A percentile compares a stretch with the other conserved stretches of the same genome.
phyloP scores from a whole-genome alignment of 768 basidiomycete species.

The Chiua virens region DNA sequence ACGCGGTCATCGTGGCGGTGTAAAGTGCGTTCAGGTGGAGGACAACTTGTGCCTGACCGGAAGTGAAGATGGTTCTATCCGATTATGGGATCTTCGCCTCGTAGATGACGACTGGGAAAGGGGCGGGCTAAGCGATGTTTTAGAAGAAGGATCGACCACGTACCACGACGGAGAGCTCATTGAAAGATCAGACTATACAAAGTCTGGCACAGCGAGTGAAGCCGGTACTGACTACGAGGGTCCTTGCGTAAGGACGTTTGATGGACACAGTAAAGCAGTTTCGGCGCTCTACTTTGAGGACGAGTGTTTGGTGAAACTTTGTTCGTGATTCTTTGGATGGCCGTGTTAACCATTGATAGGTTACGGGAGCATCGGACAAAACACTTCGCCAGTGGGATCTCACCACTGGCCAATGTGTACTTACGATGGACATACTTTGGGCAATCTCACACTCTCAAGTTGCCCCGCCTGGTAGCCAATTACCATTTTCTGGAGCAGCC shows the following conservation, averaged over 20 bases:
- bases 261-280: conserved; percentile 92
- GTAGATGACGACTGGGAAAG: conserved; percentile 70
- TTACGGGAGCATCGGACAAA: conserved; percentile 97
- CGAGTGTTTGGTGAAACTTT: conserved; percentile 70
- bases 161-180: conserved; percentile 36
- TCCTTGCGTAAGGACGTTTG: conserved; percentile 68
- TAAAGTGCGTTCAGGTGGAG: conserved; percentile 93
- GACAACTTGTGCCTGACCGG: conserved; percentile 89
- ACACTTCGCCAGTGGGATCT: conserved; percentile 99
- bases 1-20: conserved; percentile 74
- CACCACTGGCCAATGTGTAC: conserved; percentile 93
- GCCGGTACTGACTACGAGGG: conserved; percentile 46
- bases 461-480: conserved; percentile 37
- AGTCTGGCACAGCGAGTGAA: conserved; percentile 38
- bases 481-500: conserved; percentile 52
- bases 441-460: conserved; percentile 88
- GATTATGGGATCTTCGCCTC: conserved; percentile 87
- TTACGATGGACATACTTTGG: conserved; percentile 99
- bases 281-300: conserved; percentile 96
- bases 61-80: conserved; percentile 79
- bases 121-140: conserved; percentile 59
- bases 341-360: conserved; percentile 47
- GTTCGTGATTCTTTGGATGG: not conserved
- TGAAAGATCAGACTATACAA: conserved; percentile 41
- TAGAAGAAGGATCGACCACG: conserved; percentile 56